Base-by-base conservation (phyloP, 768 basidiomycete genomes). In the Hypsizygus marmoreus region DNA sequence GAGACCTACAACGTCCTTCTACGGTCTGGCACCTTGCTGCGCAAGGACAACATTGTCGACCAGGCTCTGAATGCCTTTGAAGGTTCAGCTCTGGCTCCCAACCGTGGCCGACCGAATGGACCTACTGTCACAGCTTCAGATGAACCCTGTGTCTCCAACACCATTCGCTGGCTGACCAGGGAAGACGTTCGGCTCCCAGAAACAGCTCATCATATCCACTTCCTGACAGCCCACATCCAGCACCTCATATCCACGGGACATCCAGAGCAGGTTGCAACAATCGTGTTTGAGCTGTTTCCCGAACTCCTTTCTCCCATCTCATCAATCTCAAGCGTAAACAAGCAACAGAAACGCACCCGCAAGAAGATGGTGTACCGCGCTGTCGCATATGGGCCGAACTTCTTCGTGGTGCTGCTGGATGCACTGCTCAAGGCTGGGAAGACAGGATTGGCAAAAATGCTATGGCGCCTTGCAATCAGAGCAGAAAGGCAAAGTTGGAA, bases 401-500 rank as follows among this genome's bases (percentile, higher is more conserved):
- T 86, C 49, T 80, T 88, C 53, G 69, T 79, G 1, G 62, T 71
- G 2, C 62, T 90, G 8, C 61, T 93, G 24, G 78, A 81, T 47
- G 83, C 81, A 0, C 64, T 91, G 31, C 59, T 66, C 45, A 86
- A 86, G 53, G 66, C 74, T 0, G 79, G 82, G 0, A 68, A 67
- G 50, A 74, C 74, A 0, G 76, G 76, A 0, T 62, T 82, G 3
- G 79, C 82, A 0, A 81, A 85, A 56, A 75, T 79, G 13, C 73
- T 91, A 2, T 91, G 86, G 80, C 52, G 70, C 11, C 68, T 84
- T 16, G 86, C 80, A 7, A 73, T 75, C 53, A 66, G 74, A 47
- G 85, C 84, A 0, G 83, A 88, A 57, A 63, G 59, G 25, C 64
- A 63, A 20, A 88, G 86, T 50, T 80, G 78, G 74, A 41, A 54